These are phyloP conservation scores for Cladosporium sp. DNA, from an alignment of 2,329 filamentous ascomycete species.

Conservation along the genomic window DNA sequence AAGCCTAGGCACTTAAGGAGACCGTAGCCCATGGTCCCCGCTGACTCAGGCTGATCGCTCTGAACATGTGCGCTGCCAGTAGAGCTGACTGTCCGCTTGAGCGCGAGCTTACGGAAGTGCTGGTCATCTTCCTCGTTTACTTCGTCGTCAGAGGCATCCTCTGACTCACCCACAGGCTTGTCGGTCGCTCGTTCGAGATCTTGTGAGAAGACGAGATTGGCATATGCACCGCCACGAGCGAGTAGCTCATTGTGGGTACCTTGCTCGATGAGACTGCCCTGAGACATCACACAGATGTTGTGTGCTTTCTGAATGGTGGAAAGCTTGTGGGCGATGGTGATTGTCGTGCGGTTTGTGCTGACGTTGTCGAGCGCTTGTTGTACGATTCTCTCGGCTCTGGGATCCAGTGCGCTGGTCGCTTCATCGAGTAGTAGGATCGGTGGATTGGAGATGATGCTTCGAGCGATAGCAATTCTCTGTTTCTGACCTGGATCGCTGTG, in stretches of 20 bases:
- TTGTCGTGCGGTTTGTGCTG: slow-evolving; percentile 35
- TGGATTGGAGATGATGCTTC: slow-evolving; percentile 39
- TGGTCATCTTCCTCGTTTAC: slow-evolving; percentile 35
- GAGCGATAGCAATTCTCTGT: slow-evolving; percentile 40
- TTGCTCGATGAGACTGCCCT: slow-evolving; percentile 46
- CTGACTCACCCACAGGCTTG: slow-evolving; percentile 26
- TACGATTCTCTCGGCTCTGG: slow-evolving; percentile 36
- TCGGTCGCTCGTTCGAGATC: slow-evolving; percentile 38
- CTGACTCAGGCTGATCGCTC: slow-evolving; percentile 20
- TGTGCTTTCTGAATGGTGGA: slow-evolving; percentile 47
- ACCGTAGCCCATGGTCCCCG: slow-evolving; percentile 33
- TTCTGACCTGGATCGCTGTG: slow-evolving; percentile 25
- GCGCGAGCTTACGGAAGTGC: slow-evolving; percentile 13
- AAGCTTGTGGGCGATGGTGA: slow-evolving; percentile 48
- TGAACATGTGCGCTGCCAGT: not conserved
- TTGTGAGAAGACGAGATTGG: slow-evolving; percentile 49
- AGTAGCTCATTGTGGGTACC: slow-evolving; percentile 45
- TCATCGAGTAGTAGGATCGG: slow-evolving; percentile 40
- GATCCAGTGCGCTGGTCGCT: slow-evolving; percentile 40
- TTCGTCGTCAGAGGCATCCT: slow-evolving; percentile 32
- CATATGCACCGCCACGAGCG: slow-evolving; percentile 41
- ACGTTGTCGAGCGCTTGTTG: slow-evolving; percentile 38
- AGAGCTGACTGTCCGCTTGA: slow-evolving; percentile 11
- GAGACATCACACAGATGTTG: slow-evolving; percentile 48
- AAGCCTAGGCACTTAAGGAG: slow-evolving; percentile 39